Percentiles rank a stretch among this genome's conserved stretches.
These are phyloP conservation scores for Quercus berberidifolia DNA, from an alignment of 306 rosid genomes.

Conservation along the genomic window DNA sequence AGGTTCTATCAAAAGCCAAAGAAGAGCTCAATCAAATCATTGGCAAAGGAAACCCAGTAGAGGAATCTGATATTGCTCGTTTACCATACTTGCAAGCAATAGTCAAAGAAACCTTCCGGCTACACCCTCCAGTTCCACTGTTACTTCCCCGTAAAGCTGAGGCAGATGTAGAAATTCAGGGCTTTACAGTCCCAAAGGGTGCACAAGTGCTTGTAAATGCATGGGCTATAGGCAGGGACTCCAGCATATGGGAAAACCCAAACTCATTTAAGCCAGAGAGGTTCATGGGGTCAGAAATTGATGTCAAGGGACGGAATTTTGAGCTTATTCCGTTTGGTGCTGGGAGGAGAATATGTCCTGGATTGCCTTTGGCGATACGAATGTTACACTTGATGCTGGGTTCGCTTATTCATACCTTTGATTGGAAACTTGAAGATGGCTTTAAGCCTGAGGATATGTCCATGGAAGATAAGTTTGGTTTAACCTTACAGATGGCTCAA, in stretches of 20 bases:
- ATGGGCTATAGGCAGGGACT: slow-evolving; percentile 49
- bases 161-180: slow-evolving; percentile 35
- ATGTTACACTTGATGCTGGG: slow-evolving; percentile 38
- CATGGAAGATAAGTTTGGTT: slow-evolving; percentile 25
- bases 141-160: slow-evolving; percentile 49
- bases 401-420: slow-evolving; percentile 32
- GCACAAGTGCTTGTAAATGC: slow-evolving; percentile 40
- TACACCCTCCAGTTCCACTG: slow-evolving; percentile 41
- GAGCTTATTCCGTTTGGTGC: slow-evolving; percentile 44
- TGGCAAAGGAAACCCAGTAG: slow-evolving; percentile 44
- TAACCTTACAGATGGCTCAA: slow-evolving; percentile 25
- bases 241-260: slow-evolving; percentile 39
- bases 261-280: slow-evolving; percentile 46
- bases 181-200: slow-evolving; percentile 41
- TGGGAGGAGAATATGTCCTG: slow-evolving; percentile 43
- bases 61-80: slow-evolving; percentile 44
- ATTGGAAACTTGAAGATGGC: slow-evolving; percentile 39
- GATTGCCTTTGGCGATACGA: slow-evolving; percentile 33
- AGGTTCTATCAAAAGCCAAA: slow-evolving; percentile 34
- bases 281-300: neutral
- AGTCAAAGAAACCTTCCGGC: slow-evolving; percentile 44
- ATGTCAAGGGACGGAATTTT: slow-evolving; percentile 17
- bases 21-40: slow-evolving; percentile 34
- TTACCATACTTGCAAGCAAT: slow-evolving; percentile 54
- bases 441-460: slow-evolving; percentile 9